Evolutionary conservation across 1,284 basidiomycete genomes (phyloP), one percentile per base, ranked within the genome.

Genomic region (Ustilago xerochloae): DNA sequence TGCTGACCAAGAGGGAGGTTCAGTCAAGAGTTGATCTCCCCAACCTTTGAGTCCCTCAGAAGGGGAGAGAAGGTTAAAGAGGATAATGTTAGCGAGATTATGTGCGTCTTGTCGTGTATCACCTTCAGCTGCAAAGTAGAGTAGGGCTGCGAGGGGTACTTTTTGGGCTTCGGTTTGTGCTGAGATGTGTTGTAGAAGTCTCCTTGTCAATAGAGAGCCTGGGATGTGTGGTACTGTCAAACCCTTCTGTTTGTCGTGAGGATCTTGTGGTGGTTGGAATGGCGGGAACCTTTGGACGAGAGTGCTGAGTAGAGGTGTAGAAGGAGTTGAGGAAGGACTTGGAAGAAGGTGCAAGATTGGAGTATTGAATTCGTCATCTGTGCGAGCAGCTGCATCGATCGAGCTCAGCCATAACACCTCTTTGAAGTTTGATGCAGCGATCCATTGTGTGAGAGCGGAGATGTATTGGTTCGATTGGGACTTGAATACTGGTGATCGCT

Each of bases 71-170:
- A 63, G 52, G 47, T 49, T n/a, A 59, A 56, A 33, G 32, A 52
- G 38, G 43, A 52, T 20, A 41, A 55, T 16, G 48, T 32, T 47
- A 16, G 59, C 69, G 12, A 80, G 49, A 15, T 22, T n/a, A 33
- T 82, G 67, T 5, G 81, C 81, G 66, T 82, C 78, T 5, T 48
- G 47, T 24, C 79, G 35, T 6, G 80, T 82, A 30, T 82, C 79
- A 4, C 81, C 81, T 38, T 82, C 81, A 10, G 72, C 68, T 22
- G 69, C 68, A 18, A 81, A 82, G 56, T 77, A 64, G 38, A 81
- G 64, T 15, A 82, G 45, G 0, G 75, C 76, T 10, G 28, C 73
- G 0, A 63, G 16, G 0, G 28, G 28, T 12, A 50, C 15, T 15
- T 52, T 24, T 4, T 30, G 29, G 0, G 15, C 15, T 4, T 22